phyloP scores from a whole-genome alignment of 169 alveolate species.

The Theileria annulata region DNA sequence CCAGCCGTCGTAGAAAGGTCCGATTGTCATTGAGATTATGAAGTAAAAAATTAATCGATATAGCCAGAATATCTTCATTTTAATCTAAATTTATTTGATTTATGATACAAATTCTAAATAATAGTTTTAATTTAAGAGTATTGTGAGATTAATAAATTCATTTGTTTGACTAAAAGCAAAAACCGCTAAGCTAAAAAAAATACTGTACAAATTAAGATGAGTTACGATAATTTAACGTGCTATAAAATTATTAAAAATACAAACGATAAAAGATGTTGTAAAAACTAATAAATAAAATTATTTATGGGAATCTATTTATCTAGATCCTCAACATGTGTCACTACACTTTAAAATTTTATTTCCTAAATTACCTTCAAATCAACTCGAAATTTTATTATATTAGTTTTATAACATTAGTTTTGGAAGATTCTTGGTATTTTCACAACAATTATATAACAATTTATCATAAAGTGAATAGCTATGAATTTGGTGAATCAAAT shows the following conservation, averaged over 20 bases:
- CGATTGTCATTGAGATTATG: background rate
- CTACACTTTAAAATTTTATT: background rate
- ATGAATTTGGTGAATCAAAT: background rate
- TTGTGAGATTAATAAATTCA: background rate
- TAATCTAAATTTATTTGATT: background rate
- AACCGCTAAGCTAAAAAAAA: background rate
- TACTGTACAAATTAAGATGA: background rate
- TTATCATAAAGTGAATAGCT: background rate
- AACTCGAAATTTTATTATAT: background rate
- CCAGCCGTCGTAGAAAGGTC: slow-evolving; percentile 67
- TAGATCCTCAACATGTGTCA: background rate
- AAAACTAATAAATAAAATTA: too few species aligned
- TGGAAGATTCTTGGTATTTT: background rate
- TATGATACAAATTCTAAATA: background rate
- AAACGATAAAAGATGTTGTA: too few species aligned
- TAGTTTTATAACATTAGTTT: background rate
- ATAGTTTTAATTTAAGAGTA: background rate
- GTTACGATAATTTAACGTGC: background rate
- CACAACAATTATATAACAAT: background rate
- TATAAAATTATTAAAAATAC: background rate
- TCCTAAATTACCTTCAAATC: background rate
- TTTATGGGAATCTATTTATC: too few species aligned
- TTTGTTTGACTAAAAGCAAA: too few species aligned
- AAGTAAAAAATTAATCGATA: slow-evolving; percentile 30
- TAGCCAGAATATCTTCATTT: slow-evolving; percentile 37